Percentiles rank a stretch among this genome's conserved stretches.
phyloP scores from a whole-genome alignment of 1,139 yeast genomes.

The Petasospora fabianii region DNA sequence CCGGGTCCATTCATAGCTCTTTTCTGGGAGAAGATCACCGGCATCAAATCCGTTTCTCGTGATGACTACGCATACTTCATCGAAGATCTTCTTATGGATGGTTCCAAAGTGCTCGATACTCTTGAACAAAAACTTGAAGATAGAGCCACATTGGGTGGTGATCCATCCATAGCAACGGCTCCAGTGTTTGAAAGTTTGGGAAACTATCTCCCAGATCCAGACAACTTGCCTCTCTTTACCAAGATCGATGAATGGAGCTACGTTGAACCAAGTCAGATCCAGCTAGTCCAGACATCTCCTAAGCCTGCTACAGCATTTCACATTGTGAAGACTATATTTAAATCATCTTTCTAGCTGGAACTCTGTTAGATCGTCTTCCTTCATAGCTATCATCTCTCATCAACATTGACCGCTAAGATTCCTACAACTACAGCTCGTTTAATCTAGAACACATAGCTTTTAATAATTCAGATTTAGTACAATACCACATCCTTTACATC shows the following conservation, averaged over 20 bases:
- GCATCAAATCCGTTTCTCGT: slow-evolving; percentile 7
- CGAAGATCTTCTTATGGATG: not conserved
- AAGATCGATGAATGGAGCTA: slow-evolving; percentile 2
- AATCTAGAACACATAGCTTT: too few relatives aligned
- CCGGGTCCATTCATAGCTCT: slow-evolving; percentile 9
- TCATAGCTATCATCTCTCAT: too few relatives aligned
- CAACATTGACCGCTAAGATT: too few relatives aligned
- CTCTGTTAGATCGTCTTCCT: too few relatives aligned
- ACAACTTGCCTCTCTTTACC: slow-evolving; percentile 7
- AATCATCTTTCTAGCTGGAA: too few relatives aligned
- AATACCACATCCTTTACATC: not conserved
- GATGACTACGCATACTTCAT: slow-evolving; percentile 3
- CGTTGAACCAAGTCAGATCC: not conserved
- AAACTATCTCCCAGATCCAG: slow-evolving; percentile 11
- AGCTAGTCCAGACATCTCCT: too few relatives aligned
- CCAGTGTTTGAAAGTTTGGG: slow-evolving; percentile 4
- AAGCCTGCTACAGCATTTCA: too few relatives aligned
- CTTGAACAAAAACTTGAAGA: not conserved
- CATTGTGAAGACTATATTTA: too few relatives aligned
- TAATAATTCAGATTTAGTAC: not conserved
- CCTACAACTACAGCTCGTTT: too few relatives aligned
- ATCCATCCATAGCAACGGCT: not conserved
- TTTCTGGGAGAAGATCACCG: slow-evolving; percentile 12
- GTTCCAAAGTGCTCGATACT: not conserved
- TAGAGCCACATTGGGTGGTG: not conserved